Percentiles rank a stretch among this genome's conserved stretches.
phyloP scores from a whole-genome alignment of 441 rosid genomes.

The Biscutella auriculata region DNA sequence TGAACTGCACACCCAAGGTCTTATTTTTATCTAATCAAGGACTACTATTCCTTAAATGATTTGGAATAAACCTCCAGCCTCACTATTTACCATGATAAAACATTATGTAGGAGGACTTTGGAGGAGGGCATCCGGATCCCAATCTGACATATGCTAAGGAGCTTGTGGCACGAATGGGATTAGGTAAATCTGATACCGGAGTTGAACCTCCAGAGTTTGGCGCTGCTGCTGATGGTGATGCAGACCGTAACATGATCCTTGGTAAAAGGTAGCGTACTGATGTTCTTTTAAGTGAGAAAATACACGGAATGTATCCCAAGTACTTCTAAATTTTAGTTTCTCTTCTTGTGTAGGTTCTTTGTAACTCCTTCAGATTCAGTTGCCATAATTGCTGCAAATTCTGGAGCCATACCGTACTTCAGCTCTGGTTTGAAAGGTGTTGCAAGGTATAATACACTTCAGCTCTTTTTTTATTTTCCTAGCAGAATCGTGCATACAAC shows the following conservation, averaged over 20 bases:
- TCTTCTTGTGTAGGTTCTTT: slow-evolving; percentile 54
- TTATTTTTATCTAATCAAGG: slow-evolving; percentile 4
- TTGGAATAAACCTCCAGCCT: neutral
- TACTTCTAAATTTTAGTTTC: slow-evolving; percentile 3
- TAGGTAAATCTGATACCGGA: slow-evolving; percentile 54
- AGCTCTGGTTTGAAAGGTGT: slow-evolving; percentile 91
- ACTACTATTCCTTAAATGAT: neutral
- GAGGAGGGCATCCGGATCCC: slow-evolving; percentile 99
- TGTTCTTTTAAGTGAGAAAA: neutral
- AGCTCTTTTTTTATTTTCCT: neutral
- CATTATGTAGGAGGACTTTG: slow-evolving; percentile 80
- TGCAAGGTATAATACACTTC: slow-evolving; percentile 51
- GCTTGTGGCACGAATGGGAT: slow-evolving; percentile 90
- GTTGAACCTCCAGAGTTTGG: slow-evolving; percentile 79
- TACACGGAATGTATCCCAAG: neutral
- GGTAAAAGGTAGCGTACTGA: slow-evolving; percentile 64
- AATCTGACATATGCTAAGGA: slow-evolving; percentile 96
- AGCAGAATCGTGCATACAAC: neutral
- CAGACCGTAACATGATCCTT: slow-evolving; percentile 96
- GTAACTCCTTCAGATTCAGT: slow-evolving; percentile 98
- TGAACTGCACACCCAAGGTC: slow-evolving; percentile 91
- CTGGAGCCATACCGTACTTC: slow-evolving; percentile 86
- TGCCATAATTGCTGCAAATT: slow-evolving; percentile 96
- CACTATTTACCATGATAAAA: neutral
- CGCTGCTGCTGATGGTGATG: slow-evolving; percentile 99